These are phyloP conservation scores for Hanseniaspora clermontiae DNA, from an alignment of 805 yeast species.

Conservation along the genomic window DNA sequence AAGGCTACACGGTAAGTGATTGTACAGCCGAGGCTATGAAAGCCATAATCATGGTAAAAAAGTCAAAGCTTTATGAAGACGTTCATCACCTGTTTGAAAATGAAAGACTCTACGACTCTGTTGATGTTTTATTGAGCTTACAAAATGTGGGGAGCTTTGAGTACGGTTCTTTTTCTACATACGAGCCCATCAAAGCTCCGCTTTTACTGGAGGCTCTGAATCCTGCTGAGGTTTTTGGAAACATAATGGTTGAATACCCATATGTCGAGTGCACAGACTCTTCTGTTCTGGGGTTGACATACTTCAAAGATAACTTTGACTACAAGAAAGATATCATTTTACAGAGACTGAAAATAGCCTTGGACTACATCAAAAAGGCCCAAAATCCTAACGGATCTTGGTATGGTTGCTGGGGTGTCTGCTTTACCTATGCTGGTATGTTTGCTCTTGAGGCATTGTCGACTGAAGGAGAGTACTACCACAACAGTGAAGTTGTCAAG, in stretches of 20 bases:
- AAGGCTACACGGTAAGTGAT: constrained; percentile 93
- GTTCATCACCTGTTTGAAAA: constrained; percentile 42
- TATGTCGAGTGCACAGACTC: constrained; percentile 98
- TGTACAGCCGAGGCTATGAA: constrained; percentile 94
- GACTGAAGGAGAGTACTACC: constrained; percentile 52
- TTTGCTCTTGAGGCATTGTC: constrained; percentile 88
- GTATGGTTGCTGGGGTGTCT: constrained; percentile 98
- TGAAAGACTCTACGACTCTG: constrained; percentile 47
- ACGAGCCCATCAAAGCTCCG: constrained; percentile 76
- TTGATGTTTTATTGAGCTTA: constrained; percentile 60
- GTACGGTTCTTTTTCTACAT: constrained; percentile 84
- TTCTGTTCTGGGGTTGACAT: constrained; percentile 73
- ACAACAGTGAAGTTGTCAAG: constrained; percentile 46
- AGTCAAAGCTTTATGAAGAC: constrained; percentile 40
- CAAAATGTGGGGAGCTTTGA: constrained; percentile 74
- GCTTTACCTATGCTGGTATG: constrained; percentile 93
- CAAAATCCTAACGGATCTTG: constrained; percentile 83
- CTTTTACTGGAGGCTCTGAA: constrained; percentile 63
- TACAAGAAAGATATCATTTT: constrained; percentile 57
- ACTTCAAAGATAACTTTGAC: constrained; percentile 52
- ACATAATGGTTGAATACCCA: constrained; percentile 96
- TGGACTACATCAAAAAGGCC: constrained; percentile 51
- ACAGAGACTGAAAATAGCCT: constrained; percentile 60
- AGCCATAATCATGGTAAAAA: constrained; percentile 82
- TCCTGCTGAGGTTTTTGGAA: constrained; percentile 97